Conservation (phyloP, 164 flowering plant genomes). For the Aristolochia fimbriata region DNA sequence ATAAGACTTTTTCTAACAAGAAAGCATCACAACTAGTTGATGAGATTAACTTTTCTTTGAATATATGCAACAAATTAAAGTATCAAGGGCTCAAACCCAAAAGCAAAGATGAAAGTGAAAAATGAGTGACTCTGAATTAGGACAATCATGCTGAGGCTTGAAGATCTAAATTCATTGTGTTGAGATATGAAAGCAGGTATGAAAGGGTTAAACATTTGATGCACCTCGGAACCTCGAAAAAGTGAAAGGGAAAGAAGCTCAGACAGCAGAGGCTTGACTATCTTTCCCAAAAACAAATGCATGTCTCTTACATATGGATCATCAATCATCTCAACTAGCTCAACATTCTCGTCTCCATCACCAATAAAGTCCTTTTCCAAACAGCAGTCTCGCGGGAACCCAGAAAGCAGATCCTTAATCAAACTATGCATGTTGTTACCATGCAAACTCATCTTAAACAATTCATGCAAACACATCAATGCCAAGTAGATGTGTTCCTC, state of each 20-base stretch:
- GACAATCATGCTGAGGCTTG: background rate
- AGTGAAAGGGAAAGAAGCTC: constrained; percentile 44
- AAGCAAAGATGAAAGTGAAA: too few species aligned
- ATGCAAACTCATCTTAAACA: constrained; percentile 25
- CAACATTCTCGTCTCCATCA: constrained; percentile 20
- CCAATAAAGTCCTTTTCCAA: constrained; percentile 7
- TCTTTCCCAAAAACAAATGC: constrained; percentile 35
- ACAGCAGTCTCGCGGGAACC: constrained; percentile 14
- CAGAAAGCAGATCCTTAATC: constrained; percentile 43
- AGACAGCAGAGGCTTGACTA: constrained; percentile 44
- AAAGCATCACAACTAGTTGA: too few species aligned
- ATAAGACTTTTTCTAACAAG: background rate
- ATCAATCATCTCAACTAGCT: constrained; percentile 18
- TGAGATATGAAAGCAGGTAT: background rate
- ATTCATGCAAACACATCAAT: constrained; percentile 54
- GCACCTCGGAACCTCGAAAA: constrained; percentile 58
- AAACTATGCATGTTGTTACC: constrained; percentile 20
- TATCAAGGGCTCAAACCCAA: too few species aligned
- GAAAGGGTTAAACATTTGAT: background rate
- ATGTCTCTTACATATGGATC: constrained; percentile 26
- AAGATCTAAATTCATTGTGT: background rate
- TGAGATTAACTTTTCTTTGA: too few species aligned
- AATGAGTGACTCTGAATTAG: background rate
- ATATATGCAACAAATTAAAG: too few species aligned
- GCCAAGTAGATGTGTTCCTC: constrained; percentile 41